Base-by-base conservation (phyloP, 2,329 filamentous ascomycete genomes). In the Malbranchea zuffiana region DNA sequence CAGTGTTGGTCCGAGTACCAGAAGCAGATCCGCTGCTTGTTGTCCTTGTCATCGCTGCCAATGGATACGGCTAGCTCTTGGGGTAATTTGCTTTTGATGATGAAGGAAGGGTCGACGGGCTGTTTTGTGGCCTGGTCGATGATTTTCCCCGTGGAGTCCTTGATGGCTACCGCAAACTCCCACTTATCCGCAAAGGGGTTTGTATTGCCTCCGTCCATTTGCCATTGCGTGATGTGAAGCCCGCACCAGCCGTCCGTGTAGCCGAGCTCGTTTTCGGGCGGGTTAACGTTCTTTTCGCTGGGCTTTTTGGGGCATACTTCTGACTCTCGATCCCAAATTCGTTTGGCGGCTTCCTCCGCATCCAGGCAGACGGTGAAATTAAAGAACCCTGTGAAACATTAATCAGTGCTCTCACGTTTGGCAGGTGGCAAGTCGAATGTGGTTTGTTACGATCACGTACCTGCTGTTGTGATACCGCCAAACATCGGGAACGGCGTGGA, bases 71-170 rank as follows among this genome's bases (percentile, higher is more conserved):
- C 29, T 19, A 32, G 7, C 13, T 33, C 29, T 7, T 20, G 28
- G 3, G 36, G 30, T 23, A 39, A 15, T 11, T 33, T 26, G 15
- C 16, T 25, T 16, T 37, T 37, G 18, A 37, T 31, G 29, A 37
- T 32, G 24, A 32, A 31, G 29, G 26, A 21, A 15, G 18, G 28
- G 12, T 31, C 19, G 17, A 37, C 13, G 7, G 35, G 35, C 12
- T 37, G 35, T n/a, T 37, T 37, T n/a, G 35, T 32, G 17, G 35
- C 35, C 26, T 37, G 35, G n/a, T 24, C 26, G 24, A 37, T 30
- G n/a, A 37, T 24, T 17, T 37, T 32, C 12, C 35, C 35, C 11
- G 35, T 25, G 17, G 35, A 6, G 17, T 37, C 35, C 17, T 24
- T 31, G 17, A 37, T 23, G 5, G 35, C 18, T 15, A 32, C 21